Evolutionary conservation across 1,139 yeast genomes (phyloP).

Genomic region (Keqinozyma sinolaborantium): DNA sequence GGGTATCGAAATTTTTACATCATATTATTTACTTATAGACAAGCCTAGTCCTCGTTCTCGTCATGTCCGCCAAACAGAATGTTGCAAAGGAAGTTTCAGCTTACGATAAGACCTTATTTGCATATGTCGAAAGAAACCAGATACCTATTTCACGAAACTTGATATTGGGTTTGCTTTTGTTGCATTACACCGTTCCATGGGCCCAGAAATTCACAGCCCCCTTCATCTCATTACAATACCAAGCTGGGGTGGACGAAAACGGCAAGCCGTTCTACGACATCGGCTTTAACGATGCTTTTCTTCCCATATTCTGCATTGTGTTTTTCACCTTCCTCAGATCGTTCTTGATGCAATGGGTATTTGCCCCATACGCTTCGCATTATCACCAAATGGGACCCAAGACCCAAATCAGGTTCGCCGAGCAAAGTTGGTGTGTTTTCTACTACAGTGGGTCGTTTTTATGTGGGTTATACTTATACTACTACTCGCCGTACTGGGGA

Average conservation of each 20-base stretch:
- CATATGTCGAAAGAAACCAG: slow-evolving; percentile 38
- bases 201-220: slow-evolving; percentile 28
- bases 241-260: slow-evolving; percentile 17
- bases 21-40: no score
- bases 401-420: slow-evolving; percentile 68
- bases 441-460: slow-evolving; percentile 57
- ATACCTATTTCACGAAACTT: slow-evolving; percentile 30
- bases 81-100: no score
- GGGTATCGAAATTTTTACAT: no score
- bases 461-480: slow-evolving; percentile 58
- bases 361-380: slow-evolving; percentile 55
- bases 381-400: slow-evolving; percentile 46
- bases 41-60: no score
- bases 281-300: slow-evolving; percentile 54
- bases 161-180: slow-evolving; percentile 22
- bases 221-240: slow-evolving; percentile 50
- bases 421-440: slow-evolving; percentile 79
- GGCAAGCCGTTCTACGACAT: slow-evolving; percentile 44
- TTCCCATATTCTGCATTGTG: slow-evolving; percentile 54
- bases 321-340: slow-evolving; percentile 59
- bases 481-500: slow-evolving; percentile 55
- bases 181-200: slow-evolving; percentile 19
- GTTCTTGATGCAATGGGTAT: slow-evolving; percentile 52
- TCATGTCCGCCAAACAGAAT: slow-evolving; percentile 1
- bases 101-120: no score